Base-by-base conservation (phyloP, 306 rosid genomes). In the Vicia sativa region DNA sequence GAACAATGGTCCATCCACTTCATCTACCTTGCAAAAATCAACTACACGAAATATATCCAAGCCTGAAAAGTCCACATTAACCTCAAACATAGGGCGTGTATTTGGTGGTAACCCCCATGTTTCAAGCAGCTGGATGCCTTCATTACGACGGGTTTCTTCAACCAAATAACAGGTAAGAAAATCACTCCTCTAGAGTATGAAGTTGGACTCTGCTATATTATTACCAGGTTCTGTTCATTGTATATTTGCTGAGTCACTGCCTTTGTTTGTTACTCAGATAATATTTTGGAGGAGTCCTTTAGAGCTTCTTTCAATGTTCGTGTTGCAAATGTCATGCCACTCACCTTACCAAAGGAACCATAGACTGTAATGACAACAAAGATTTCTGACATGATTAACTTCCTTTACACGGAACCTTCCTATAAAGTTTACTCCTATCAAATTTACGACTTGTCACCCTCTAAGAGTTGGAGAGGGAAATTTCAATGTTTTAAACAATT, bases 71-170 rank as follows among this genome's bases (percentile, higher is more conserved):
- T 39, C 74, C 38, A 5, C 55, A 25, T 81, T 56, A 73, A 65
- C 72, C 65, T 79, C 83, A 31, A 65, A 84, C 74, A 2, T 41
- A 12, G 71, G 71, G 44, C 84, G 82, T 29, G 84, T 76, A 35
- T 53, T 81, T 18, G 84, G 84, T 43, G 65, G 34, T 62, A 82
- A 77, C 23, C 9, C 84, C 25, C 84, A 81, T 74, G 66, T 77
- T 81, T 78, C 89, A 23, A 84, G 84, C 74, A 42, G 82, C 53
- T 78, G 82, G 89, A 66, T 84, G 58, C 86, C 89, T 65, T 84
- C 89, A 4, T 73, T 84, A 66, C 79, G 83, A 42, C 83, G 89
- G 50, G 78, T 81, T 42, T 84, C 89, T 35, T 84, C 89, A 0
- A 44, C 88, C 76, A 80, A 84, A 62, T 78, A 78, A 70, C n/a